A percentile compares a stretch with the other conserved stretches of the same genome.
Conservation (phyloP, 176 grass and related monocot species). For the barley (Hordeum vulgare) region MorexV3_pseudomolecules_assembly NC_058520.1:532029982-532030481, state of each 20-base stretch:
- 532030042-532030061: neutral
- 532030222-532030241: conserved; percentile 55
- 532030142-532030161: too few species aligned
- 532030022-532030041: neutral
- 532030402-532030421: conserved; percentile 54
- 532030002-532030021: too few species aligned
- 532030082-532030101: too few species aligned
- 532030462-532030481: conserved; percentile 53
- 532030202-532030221: neutral
- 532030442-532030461: conserved; percentile 61
- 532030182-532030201: too few species aligned
- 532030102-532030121: neutral
- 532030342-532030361: conserved; percentile 69
- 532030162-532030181: too few species aligned
- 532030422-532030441: conserved; percentile 74
- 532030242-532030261: conserved; percentile 64
- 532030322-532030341: conserved; percentile 66
- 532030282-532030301: conserved; percentile 54
- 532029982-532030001: too few species aligned
- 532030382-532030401: conserved; percentile 72
- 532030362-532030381: conserved; percentile 89
- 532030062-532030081: neutral
- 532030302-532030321: conserved; percentile 59
- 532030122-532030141: neutral
- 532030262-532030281: conserved; percentile 50